phyloP scores from a whole-genome alignment of 2,329 filamentous ascomycete genomes.

The Fusarium sp. region DNA sequence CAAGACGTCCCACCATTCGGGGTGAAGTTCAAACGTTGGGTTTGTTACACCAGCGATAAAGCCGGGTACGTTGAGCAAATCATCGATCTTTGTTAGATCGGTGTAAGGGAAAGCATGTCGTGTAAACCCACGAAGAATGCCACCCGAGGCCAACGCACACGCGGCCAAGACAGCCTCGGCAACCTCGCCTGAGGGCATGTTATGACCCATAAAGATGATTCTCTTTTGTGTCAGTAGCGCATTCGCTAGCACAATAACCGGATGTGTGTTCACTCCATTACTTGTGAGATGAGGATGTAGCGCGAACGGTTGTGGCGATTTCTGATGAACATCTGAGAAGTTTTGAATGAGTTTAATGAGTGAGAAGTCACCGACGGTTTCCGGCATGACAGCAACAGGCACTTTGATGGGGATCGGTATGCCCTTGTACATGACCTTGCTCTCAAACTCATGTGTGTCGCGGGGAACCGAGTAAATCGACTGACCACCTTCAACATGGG shows the following conservation, averaged over 20 bases:
- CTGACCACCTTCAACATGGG: slow-evolving; percentile 68
- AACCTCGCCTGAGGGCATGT: slow-evolving; percentile 93
- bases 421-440: slow-evolving; percentile 93
- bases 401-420: slow-evolving; percentile 98
- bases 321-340: slow-evolving; percentile 85
- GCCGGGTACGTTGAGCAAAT: slow-evolving; percentile 92
- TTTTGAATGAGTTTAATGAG: slow-evolving; percentile 97
- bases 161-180: slow-evolving; percentile 98
- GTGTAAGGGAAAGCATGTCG: slow-evolving; percentile 98
- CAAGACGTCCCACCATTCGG: slow-evolving; percentile 97
- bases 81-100: slow-evolving; percentile 96
- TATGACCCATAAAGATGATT: slow-evolving; percentile 94
- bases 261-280: slow-evolving; percentile 88
- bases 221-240: slow-evolving; percentile 96
- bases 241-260: slow-evolving; percentile 94
- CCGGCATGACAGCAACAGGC: slow-evolving; percentile 90
- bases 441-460: slow-evolving; percentile 98
- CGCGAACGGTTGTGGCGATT: slow-evolving; percentile 84
- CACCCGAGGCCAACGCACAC: slow-evolving; percentile 91
- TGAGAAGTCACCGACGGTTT: slow-evolving; percentile 97
- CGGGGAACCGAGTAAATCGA: slow-evolving; percentile 81
- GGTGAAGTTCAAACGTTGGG: slow-evolving; percentile 92
- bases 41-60: slow-evolving; percentile 99
- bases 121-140: slow-evolving; percentile 92
- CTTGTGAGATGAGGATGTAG: slow-evolving; percentile 94